A percentile compares a stretch with the other conserved stretches of the same genome.
Conservation (phyloP, 2,329 filamentous ascomycete species). For the Sarocladiaceae sp. region DNA sequence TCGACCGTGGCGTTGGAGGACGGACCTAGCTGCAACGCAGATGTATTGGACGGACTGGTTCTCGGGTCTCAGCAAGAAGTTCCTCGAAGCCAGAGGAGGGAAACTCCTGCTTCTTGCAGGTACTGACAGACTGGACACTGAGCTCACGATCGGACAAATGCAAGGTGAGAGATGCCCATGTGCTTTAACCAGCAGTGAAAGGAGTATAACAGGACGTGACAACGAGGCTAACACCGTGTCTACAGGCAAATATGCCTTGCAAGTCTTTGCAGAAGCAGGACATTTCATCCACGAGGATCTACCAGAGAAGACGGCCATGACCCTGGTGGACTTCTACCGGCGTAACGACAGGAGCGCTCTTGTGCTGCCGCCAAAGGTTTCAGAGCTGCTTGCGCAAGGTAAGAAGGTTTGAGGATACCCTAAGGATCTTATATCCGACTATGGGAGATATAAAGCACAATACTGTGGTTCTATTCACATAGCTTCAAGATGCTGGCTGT, state of each 20-base stretch:
- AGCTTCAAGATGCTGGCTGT: too few species aligned
- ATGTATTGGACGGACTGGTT: slow-evolving; percentile 97
- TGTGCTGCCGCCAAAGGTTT: slow-evolving; percentile 89
- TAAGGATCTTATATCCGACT: background rate
- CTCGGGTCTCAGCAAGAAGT: slow-evolving; percentile 80
- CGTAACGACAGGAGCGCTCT: slow-evolving; percentile 83
- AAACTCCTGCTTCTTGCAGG: slow-evolving; percentile 84
- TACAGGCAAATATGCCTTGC: slow-evolving; percentile 84
- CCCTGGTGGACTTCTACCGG: slow-evolving; percentile 85
- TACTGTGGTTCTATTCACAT: too few species aligned
- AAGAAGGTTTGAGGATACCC: slow-evolving; percentile 45
- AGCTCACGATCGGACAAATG: slow-evolving; percentile 95
- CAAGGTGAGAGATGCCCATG: slow-evolving; percentile 56
- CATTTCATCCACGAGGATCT: slow-evolving; percentile 97
- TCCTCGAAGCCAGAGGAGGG: slow-evolving; percentile 73
- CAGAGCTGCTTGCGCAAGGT: slow-evolving; percentile 62
- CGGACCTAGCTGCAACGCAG: slow-evolving; percentile 77
- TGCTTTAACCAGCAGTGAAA: too few species aligned
- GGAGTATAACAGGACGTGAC: too few species aligned
- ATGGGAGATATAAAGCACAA: too few species aligned
- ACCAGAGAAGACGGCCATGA: slow-evolving; percentile 80
- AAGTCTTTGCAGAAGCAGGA: slow-evolving; percentile 90
- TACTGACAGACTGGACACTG: slow-evolving; percentile 85
- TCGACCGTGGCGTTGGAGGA: slow-evolving; percentile 76
- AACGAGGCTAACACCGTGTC: too few species aligned